phyloP scores from a whole-genome alignment of 208 protist species.

The Trypanosoma caninum region DNA sequence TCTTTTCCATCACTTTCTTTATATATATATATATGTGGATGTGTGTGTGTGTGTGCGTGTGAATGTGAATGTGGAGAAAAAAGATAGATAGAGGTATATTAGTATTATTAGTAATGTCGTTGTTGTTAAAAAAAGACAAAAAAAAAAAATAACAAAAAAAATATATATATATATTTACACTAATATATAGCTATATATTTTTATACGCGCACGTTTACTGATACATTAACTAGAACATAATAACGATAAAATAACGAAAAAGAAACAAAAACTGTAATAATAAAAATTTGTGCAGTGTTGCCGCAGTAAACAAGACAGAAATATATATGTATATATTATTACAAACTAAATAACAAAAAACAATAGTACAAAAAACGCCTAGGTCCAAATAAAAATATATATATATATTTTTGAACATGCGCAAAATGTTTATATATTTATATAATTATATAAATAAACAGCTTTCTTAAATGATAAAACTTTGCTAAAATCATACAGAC shows the following conservation, averaged over 20 bases:
- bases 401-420: not conserved
- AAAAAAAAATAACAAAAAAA: not conserved
- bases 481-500: not conserved
- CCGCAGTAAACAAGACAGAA: not conserved
- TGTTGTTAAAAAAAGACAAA: not conserved
- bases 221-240: not conserved
- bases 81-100: too few relatives aligned
- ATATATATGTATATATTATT: too few relatives aligned
- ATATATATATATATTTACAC: not conserved
- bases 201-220: not conserved
- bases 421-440: too few relatives aligned
- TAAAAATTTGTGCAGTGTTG: not conserved
- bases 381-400: not conserved
- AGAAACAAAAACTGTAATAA: not conserved
- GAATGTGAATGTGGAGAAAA: too few relatives aligned
- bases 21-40: constrained; percentile 2
- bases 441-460: too few relatives aligned
- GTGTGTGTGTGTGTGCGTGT: constrained; percentile 7
- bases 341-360: not conserved
- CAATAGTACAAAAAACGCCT: not conserved
- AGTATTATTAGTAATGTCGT: too few relatives aligned
- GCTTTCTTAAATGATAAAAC: too few relatives aligned
- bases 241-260: not conserved
- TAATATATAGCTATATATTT: not conserved
- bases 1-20: not conserved